Percentiles rank a stretch among this genome's conserved stretches.
These are phyloP conservation scores for Mortierella polycephala DNA, from an alignment of 371 early-diverging fungal species.

Conservation along the genomic window DNA sequence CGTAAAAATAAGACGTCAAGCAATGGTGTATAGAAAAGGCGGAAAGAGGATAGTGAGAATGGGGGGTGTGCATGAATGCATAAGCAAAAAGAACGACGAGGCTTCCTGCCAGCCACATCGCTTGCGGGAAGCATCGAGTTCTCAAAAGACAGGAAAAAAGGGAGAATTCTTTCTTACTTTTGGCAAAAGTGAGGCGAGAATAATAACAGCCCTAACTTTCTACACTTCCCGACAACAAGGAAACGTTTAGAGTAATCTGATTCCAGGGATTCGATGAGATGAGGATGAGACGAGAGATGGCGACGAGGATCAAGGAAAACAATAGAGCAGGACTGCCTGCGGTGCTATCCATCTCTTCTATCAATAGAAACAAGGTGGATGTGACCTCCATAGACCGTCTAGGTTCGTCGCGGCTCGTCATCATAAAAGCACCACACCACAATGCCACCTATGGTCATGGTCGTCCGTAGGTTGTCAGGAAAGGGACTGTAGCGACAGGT, in stretches of 20 bases:
- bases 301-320: conserved; percentile 1
- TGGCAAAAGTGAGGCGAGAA: neutral
- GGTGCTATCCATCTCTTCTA: too few relatives aligned
- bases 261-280: too few relatives aligned
- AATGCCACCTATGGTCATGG: too few relatives aligned
- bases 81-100: neutral
- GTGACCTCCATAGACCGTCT: too few relatives aligned
- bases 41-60: neutral
- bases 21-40: too few relatives aligned
- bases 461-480: too few relatives aligned
- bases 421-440: too few relatives aligned
- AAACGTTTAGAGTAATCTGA: too few relatives aligned
- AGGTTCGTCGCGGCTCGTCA: too few relatives aligned
- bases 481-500: too few relatives aligned
- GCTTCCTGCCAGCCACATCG: neutral
- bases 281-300: neutral
- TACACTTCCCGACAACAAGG: too few relatives aligned
- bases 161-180: neutral
- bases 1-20: too few relatives aligned
- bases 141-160: neutral
- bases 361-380: neutral
- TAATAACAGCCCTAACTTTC: neutral
- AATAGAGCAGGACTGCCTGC: neutral
- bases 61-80: neutral
- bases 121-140: conserved; percentile 1